Conservation (phyloP, 2,329 filamentous ascomycete genomes). For the Pseudogymnoascus sp. region DNA sequence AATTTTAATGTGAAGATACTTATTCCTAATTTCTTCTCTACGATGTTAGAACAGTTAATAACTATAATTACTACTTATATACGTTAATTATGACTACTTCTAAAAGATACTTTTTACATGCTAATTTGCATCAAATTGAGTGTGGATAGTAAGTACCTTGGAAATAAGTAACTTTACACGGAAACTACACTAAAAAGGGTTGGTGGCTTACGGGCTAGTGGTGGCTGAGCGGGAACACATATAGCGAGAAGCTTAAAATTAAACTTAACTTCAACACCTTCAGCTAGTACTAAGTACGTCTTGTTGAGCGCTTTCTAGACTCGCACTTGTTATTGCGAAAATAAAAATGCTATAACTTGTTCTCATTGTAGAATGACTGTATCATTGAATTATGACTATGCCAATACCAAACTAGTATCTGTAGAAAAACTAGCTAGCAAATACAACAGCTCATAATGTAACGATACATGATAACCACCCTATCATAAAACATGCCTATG, state of each 20-base stretch:
- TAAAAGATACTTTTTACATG: too few species aligned
- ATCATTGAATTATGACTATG: background rate
- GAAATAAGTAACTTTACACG: too few species aligned
- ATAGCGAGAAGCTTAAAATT: background rate
- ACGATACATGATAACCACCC: background rate
- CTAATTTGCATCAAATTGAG: too few species aligned
- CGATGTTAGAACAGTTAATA: background rate
- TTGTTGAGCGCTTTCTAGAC: background rate
- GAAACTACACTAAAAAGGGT: too few species aligned
- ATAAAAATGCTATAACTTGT: background rate
- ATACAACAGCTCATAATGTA: background rate
- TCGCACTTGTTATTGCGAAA: background rate
- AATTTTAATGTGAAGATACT: background rate
- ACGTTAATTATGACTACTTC: background rate
- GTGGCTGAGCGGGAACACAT: too few species aligned
- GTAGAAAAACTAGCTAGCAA: background rate
- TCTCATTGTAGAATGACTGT: background rate
- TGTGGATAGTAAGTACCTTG: too few species aligned
- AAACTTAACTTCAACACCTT: background rate
- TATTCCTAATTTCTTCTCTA: background rate
- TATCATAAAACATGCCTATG: background rate
- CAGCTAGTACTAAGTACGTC: background rate
- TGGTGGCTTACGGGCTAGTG: too few species aligned
- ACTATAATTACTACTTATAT: background rate
- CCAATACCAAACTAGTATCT: background rate